Evolutionary conservation across 1,139 yeast genomes (phyloP).

Genomic region (Geotrichum siamense): DNA sequence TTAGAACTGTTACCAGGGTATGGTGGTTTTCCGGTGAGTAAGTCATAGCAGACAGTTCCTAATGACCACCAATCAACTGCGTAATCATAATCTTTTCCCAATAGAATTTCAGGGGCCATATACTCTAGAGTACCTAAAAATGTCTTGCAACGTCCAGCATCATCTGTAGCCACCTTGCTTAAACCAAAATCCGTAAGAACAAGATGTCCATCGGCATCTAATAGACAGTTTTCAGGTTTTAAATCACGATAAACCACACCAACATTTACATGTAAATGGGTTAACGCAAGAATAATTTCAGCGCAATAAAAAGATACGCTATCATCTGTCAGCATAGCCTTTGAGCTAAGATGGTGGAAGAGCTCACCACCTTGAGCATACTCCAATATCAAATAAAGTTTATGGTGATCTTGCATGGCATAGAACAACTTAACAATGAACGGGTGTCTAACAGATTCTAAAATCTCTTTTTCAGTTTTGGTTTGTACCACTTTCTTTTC

Average conservation of each 20-base stretch:
- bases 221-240: slow-evolving; percentile 88
- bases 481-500: slow-evolving; percentile 51
- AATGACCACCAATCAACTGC: slow-evolving; percentile 97
- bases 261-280: slow-evolving; percentile 69
- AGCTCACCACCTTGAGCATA: slow-evolving; percentile 92
- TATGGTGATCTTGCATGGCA: slow-evolving; percentile 80
- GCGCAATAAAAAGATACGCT: slow-evolving; percentile 79
- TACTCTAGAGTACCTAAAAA: slow-evolving; percentile 93
- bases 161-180: slow-evolving; percentile 55
- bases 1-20: slow-evolving; percentile 86
- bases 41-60: slow-evolving; percentile 82
- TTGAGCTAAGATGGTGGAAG: slow-evolving; percentile 75
- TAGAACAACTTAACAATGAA: slow-evolving; percentile 83
- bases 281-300: slow-evolving; percentile 74
- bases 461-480: slow-evolving; percentile 61
- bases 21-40: slow-evolving; percentile 89
- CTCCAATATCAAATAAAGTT: slow-evolving; percentile 72
- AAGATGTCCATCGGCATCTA: slow-evolving; percentile 71
- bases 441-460: slow-evolving; percentile 69
- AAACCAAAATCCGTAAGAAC: slow-evolving; percentile 90
- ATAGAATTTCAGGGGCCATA: slow-evolving; percentile 91
- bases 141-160: slow-evolving; percentile 52
- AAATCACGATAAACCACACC: slow-evolving; percentile 89
- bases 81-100: slow-evolving; percentile 78
- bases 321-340: slow-evolving; percentile 76